These are phyloP conservation scores for Penicillium cosmopolitanum DNA, from an alignment of 495 filamentous ascomycete genomes.

Conservation along the genomic window DNA sequence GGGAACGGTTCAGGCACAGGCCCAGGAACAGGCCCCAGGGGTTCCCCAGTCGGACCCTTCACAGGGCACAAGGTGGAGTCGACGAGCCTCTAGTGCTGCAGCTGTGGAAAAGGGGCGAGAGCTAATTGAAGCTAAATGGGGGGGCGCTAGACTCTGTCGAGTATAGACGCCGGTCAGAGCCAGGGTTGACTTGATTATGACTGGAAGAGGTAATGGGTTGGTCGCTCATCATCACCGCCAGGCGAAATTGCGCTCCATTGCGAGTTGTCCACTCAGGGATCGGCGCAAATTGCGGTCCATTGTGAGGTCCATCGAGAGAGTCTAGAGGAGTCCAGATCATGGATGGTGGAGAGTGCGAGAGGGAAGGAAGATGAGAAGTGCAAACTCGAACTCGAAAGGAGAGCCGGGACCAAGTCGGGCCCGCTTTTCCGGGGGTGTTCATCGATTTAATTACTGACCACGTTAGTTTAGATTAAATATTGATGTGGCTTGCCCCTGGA, in stretches of 20 bases:
- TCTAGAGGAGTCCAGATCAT: constrained; percentile 1
- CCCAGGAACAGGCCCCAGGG: constrained; percentile 26
- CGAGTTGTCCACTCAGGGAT: background rate
- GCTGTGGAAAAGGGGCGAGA: constrained; percentile 12
- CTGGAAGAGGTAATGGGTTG: constrained; percentile 1
- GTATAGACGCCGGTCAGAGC: constrained; percentile 1
- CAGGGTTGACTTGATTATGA: constrained; percentile 4
- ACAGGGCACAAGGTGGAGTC: background rate
- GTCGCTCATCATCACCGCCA: constrained; percentile 3
- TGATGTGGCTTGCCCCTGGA: background rate
- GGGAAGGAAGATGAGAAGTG: background rate
- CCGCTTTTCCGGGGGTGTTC: background rate
- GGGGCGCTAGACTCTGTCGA: background rate
- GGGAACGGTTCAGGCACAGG: constrained; percentile 15
- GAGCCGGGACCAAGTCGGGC: background rate
- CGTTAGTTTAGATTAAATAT: background rate
- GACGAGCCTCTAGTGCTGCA: background rate
- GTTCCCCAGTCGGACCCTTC: constrained; percentile 18
- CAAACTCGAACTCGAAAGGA: background rate
- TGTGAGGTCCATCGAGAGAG: constrained; percentile 1
- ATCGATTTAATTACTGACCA: background rate
- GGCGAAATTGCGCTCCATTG: constrained; percentile 3
- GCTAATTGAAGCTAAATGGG: constrained; percentile 11
- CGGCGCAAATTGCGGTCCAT: background rate
- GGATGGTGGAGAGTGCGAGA: background rate